phyloP scores from a whole-genome alignment of 352 stramenopile genomes.

The Saprolegnia parasitica region DNA sequence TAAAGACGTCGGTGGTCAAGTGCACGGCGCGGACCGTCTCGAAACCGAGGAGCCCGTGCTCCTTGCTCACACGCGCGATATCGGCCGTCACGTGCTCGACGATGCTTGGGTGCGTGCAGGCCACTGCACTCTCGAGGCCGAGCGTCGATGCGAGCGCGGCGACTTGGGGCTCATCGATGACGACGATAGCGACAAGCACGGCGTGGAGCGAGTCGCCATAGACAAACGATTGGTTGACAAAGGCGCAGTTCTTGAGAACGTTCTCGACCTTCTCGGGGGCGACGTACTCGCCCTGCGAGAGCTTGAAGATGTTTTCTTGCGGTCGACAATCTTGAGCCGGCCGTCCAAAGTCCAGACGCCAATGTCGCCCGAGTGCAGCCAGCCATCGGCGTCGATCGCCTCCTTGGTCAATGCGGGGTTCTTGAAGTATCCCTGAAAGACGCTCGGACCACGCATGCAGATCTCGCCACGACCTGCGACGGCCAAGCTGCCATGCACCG shows the following conservation, averaged over 20 bases:
- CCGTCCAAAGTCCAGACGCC: conserved; percentile 90
- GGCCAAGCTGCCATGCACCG: conserved; percentile 26
- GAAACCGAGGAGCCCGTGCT: conserved; percentile 84
- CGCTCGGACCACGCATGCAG: conserved; percentile 72
- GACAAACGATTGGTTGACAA: conserved; percentile 92
- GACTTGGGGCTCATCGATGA: conserved; percentile 90
- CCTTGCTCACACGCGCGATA: conserved; percentile 55
- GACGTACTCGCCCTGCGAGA: conserved; percentile 93
- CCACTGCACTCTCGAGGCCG: neutral
- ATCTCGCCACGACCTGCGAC: conserved; percentile 16
- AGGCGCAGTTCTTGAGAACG: conserved; percentile 84
- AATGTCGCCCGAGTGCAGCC: conserved; percentile 97
- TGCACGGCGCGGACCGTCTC: conserved; percentile 88
- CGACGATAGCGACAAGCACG: conserved; percentile 89
- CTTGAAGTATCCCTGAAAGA: conserved; percentile 90
- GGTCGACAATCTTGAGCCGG: conserved; percentile 85
- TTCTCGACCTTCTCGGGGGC: conserved; percentile 96
- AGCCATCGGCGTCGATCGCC: conserved; percentile 91
- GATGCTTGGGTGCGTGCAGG: conserved; percentile 33
- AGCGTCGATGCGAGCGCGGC: neutral
- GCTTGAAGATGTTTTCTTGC: conserved; percentile 94
- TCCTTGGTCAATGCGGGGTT: conserved; percentile 88
- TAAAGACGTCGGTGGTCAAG: conserved; percentile 81
- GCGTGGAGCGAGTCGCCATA: conserved; percentile 93
- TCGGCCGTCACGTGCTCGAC: conserved; percentile 63